phyloP scores from a whole-genome alignment of 768 basidiomycete species.

The Astraeus odoratus region DNA sequence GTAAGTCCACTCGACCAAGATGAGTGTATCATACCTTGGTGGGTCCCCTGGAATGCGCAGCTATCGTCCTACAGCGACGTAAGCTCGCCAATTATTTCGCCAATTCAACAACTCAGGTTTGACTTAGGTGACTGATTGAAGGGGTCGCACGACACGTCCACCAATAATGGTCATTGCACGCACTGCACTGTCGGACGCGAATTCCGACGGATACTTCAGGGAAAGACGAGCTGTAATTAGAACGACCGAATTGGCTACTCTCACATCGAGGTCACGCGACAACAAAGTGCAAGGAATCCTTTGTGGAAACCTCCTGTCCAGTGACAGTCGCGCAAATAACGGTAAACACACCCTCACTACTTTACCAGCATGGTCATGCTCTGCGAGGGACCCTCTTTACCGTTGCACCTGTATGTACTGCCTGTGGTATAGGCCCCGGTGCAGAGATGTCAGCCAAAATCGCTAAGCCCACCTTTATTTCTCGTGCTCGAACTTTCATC shows the following conservation, averaged over 20 bases:
- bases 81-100: too few species aligned
- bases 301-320: neutral
- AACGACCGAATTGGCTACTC: neutral
- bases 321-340: neutral
- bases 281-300: neutral
- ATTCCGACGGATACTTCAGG: too few species aligned
- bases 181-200: neutral
- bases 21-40: too few species aligned
- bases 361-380: neutral
- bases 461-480: neutral
- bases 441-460: neutral
- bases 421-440: neutral
- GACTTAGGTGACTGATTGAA: too few species aligned
- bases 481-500: conserved; percentile 9
- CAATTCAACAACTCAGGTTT: too few species aligned
- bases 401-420: neutral
- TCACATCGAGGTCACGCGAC: neutral
- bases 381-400: neutral
- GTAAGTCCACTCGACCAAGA: too few species aligned
- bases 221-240: too few species aligned
- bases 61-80: too few species aligned
- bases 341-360: neutral
- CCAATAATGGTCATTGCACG: too few species aligned
- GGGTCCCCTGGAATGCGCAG: too few species aligned
- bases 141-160: too few species aligned